Base-by-base conservation (phyloP, 768 basidiomycete species). In the Dentipellis sp. region DNA sequence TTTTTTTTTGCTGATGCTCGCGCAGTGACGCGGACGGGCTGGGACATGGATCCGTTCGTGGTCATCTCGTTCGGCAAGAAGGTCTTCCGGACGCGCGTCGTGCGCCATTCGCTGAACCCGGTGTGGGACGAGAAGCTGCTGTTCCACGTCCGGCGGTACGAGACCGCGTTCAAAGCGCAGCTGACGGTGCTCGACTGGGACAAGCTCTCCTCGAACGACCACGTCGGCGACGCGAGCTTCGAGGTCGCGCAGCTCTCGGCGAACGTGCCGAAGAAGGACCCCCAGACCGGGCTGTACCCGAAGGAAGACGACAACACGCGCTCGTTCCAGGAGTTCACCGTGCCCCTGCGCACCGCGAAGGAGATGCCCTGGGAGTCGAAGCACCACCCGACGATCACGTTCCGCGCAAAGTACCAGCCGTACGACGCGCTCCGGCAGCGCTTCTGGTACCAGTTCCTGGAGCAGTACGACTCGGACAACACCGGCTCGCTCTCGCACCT, bases 21-120 rank as follows among this genome's bases (percentile, higher is more conserved):
- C 29, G 50, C 55, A 90, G 89, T 91, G 82, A 91, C 86, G 1
- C 82, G 88, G 0, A 89, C 82, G 0, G 90, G 89, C 0, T 94
- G 86, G 80, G 94, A 98, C 67, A 97, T 97, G 94, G 94, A 97
- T 64, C 94, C 94, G 0, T 98, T 97, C 65, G 89, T 91, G 21
- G 93, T 99, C 59, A 80, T 94, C 60, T 92, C 91, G 3, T 99
- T 99, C 60, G 91, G 94, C 34, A 94, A 94, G 74, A 98, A 97
- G 68, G 91, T 97, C 4, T 98, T 98, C 73, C 79, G 94, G 2
- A 97, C 94, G 0, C 84, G 89, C 35, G 83, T 93, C 23, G 84
- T 94, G 54, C 81, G 93, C 3, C 91, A 94, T 68, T 84, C 81
- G 56, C 73, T 85, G 53, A 92, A 90, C 66, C 95, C 97, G 0